Conservation (phyloP, 1,139 yeast genomes). For the Debaryomyces singareniensis region DNA sequence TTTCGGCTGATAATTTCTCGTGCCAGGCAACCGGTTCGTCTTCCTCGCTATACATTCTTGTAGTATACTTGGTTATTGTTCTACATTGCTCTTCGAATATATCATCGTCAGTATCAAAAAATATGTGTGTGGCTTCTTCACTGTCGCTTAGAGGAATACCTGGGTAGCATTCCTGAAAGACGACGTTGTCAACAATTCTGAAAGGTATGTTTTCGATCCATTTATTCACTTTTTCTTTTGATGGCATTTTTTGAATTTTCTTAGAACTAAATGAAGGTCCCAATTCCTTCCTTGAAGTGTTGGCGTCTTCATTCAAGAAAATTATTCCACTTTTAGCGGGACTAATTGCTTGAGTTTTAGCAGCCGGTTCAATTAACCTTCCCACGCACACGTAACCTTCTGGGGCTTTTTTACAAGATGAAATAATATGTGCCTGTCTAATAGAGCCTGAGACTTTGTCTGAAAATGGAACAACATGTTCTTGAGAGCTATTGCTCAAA, state of each 20-base stretch:
- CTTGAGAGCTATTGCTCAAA: slow-evolving; percentile 4
- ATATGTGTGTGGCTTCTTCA: slow-evolving; percentile 12
- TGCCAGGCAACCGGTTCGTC: slow-evolving; percentile 13
- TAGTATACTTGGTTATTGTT: slow-evolving; percentile 40
- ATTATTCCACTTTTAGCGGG: slow-evolving; percentile 6
- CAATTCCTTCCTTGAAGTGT: slow-evolving; percentile 4
- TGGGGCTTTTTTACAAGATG: slow-evolving; percentile 10
- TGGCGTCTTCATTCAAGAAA: slow-evolving; percentile 5
- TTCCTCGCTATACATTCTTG: slow-evolving; percentile 34
- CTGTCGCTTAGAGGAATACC: slow-evolving; percentile 25
- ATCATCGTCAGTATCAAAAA: slow-evolving; percentile 27
- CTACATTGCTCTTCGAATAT: slow-evolving; percentile 48
- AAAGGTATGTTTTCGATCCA: slow-evolving; percentile 60
- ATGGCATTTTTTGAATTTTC: slow-evolving; percentile 51
- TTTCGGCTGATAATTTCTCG: slow-evolving; percentile 6
- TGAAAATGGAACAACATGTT: slow-evolving; percentile 4
- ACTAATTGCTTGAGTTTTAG: slow-evolving; percentile 4
- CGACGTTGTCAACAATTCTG: slow-evolving; percentile 15
- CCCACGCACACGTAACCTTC: slow-evolving; percentile 12
- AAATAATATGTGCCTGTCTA: slow-evolving; percentile 9
- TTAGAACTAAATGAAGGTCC: slow-evolving; percentile 47
- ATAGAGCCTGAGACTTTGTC: slow-evolving; percentile 5
- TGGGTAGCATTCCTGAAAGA: slow-evolving; percentile 36
- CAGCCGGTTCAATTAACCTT: slow-evolving; percentile 8
- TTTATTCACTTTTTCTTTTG: slow-evolving; percentile 50